Evolutionary conservation across 352 stramenopile species (phyloP).

Genomic region (Thalassiosira delicatula): DNA sequence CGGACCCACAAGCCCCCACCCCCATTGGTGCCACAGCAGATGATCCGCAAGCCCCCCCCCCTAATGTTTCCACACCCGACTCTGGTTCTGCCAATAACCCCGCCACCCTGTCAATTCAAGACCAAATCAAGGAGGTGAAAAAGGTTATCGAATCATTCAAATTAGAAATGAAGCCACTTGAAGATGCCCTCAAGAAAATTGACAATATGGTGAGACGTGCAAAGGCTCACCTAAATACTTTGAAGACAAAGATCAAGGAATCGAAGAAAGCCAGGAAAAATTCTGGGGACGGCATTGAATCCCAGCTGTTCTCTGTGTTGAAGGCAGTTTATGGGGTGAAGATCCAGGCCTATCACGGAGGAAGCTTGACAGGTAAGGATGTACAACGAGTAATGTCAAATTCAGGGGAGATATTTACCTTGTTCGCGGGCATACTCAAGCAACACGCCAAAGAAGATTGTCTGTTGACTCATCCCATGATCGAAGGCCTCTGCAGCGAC

Average conservation of each 20-base stretch:
- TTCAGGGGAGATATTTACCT: not conserved
- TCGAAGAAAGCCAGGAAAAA: not conserved
- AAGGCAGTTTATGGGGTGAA: not conserved
- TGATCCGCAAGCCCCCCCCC: too few species aligned
- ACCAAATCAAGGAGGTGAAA: too few species aligned
- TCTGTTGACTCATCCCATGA: not conserved
- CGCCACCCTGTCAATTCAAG: too few species aligned
- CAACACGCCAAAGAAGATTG: not conserved
- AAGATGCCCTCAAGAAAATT: too few species aligned
- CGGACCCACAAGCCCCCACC: too few species aligned
- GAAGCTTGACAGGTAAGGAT: conserved; percentile 11
- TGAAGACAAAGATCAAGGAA: not conserved
- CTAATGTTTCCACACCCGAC: too few species aligned
- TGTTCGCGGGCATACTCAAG: conserved; percentile 8
- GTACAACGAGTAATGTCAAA: conserved; percentile 9
- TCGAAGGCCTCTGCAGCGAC: conserved; percentile 22
- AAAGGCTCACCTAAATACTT: not conserved
- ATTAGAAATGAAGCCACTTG: too few species aligned
- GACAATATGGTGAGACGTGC: too few species aligned
- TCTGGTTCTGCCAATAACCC: too few species aligned
- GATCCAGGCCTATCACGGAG: conserved; percentile 2
- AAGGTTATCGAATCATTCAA: too few species aligned
- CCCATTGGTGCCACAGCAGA: too few species aligned
- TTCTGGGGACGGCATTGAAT: not conserved
- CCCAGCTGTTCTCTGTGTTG: not conserved